Evolutionary conservation across 2,329 filamentous ascomycete species (phyloP), one percentile per base, ranked within the genome.

Genomic region (Colletotrichum agaves): DNA sequence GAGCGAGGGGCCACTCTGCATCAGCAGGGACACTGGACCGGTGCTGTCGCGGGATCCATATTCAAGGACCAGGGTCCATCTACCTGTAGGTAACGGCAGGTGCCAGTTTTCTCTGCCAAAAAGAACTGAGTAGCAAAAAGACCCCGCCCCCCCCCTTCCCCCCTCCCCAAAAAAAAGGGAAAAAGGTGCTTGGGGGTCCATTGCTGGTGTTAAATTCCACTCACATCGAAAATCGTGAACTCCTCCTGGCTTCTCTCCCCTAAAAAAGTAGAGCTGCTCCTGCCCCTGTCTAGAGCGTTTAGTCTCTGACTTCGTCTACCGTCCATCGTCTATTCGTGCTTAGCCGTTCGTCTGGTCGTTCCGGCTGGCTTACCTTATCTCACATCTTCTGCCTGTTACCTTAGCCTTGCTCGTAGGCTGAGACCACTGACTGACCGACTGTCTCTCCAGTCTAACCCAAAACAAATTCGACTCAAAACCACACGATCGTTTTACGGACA

Each of bases 51-150:
- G 31, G 61, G 39, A 41, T 17, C 21, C 46, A 44, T 52, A 27
- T 21, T 15, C 21, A n/a, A 43, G 15, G 56, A 43, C 50, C 56
- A 58, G 49, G 67, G 57, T 67, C 35, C n/a, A n/a, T n/a, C n/a
- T n/a, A n/a, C n/a, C n/a, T n/a, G n/a, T 31, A 10, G 11, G 35
- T 33, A 43, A 43, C 67, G 41, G 67, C 63, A 60, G 44, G 63
- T 63, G 60, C 44, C 52, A 67, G 50, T 50, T 55, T 53, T 31
- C 33, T 57, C 43, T 59, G 27, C 55, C 12, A 46, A 44, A 44
- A 44, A 7, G 27, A 8, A 27, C 27, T 1, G 27, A 27, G 27
- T 7, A 27, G 27, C 27, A 6, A 17, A 53, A 21, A 13, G 12
- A n/a, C n/a, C n/a, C n/a, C n/a, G n/a, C n/a, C n/a, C n/a, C n/a